These are phyloP conservation scores for Favolaschia claudopus DNA, from an alignment of 768 basidiomycete species.

Conservation along the genomic window DNA sequence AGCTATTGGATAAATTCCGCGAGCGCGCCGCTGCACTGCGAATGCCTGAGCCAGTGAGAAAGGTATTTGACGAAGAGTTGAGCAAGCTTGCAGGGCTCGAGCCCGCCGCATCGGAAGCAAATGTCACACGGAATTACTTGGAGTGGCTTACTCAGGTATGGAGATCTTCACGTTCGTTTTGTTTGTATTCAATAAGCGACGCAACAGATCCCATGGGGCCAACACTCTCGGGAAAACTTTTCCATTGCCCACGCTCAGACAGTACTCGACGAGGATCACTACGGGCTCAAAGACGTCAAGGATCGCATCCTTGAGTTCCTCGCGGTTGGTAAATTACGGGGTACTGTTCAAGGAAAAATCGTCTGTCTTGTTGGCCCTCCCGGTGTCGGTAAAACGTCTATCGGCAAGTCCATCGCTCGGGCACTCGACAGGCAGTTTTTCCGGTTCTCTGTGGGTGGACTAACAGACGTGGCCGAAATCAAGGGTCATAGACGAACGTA, in stretches of 20 bases:
- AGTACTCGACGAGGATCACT: slow-evolving; percentile 95
- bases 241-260: slow-evolving; percentile 81
- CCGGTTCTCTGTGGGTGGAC: slow-evolving; percentile 94
- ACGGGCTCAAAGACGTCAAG: slow-evolving; percentile 91
- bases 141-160: slow-evolving; percentile 88
- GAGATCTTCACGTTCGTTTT: slow-evolving; percentile 10
- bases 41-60: slow-evolving; percentile 90
- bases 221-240: slow-evolving; percentile 92
- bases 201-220: slow-evolving; percentile 92
- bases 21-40: slow-evolving; percentile 81
- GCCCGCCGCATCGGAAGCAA: slow-evolving; percentile 90
- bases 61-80: slow-evolving; percentile 97
- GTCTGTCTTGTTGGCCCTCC: slow-evolving; percentile 96
- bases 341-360: slow-evolving; percentile 96
- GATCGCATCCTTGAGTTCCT: slow-evolving; percentile 95
- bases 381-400: slow-evolving; percentile 96
- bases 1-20: slow-evolving; percentile 90
- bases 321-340: slow-evolving; percentile 92
- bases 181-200: slow-evolving; percentile 6
- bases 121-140: slow-evolving; percentile 93
- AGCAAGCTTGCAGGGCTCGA: slow-evolving; percentile 90
- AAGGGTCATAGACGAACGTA: slow-evolving; percentile 99
- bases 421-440: slow-evolving; percentile 93
- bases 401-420: slow-evolving; percentile 93
- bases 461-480: slow-evolving; percentile 98